Evolutionary conservation across 768 basidiomycete genomes (phyloP).

Genomic region (Glaciozyma martinii): DNA sequence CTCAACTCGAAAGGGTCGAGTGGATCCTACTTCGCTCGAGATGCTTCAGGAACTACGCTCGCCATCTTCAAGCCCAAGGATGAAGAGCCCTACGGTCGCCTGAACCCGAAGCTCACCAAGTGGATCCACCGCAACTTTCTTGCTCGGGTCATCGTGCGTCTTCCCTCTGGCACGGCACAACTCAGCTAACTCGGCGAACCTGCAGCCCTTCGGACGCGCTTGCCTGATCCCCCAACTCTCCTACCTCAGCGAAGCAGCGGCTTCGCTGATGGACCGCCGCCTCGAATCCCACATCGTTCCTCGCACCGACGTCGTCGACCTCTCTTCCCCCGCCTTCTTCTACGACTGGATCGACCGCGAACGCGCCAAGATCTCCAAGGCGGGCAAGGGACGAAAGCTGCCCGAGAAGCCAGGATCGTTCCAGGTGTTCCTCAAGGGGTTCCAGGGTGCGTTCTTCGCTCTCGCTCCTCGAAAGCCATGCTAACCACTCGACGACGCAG

Average conservation of each 20-base stretch:
- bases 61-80: constrained; percentile 84
- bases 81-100: constrained; percentile 60
- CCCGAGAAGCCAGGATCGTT: constrained; percentile 85
- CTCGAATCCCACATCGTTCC: constrained; percentile 73
- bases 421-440: constrained; percentile 81
- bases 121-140: constrained; percentile 41
- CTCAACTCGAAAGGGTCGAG: constrained; percentile 76
- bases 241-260: constrained; percentile 83
- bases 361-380: background rate
- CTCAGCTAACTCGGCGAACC: constrained; percentile 70
- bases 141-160: constrained; percentile 12
- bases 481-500: constrained; percentile 39
- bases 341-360: constrained; percentile 83
- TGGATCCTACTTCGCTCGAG: constrained; percentile 73
- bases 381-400: constrained; percentile 45
- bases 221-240: constrained; percentile 81
- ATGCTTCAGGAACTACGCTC: constrained; percentile 32
- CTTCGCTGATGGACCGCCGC: constrained; percentile 67
- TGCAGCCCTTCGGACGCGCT: constrained; percentile 65
- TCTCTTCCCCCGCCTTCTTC: constrained; percentile 83
- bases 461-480: background rate
- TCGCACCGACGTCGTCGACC: constrained; percentile 67
- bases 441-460: constrained; percentile 47
- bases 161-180: no score
- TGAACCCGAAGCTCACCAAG: constrained; percentile 62